phyloP scores from a whole-genome alignment of 2,329 filamentous ascomycete genomes.

The Clarireedia paspali region DNA sequence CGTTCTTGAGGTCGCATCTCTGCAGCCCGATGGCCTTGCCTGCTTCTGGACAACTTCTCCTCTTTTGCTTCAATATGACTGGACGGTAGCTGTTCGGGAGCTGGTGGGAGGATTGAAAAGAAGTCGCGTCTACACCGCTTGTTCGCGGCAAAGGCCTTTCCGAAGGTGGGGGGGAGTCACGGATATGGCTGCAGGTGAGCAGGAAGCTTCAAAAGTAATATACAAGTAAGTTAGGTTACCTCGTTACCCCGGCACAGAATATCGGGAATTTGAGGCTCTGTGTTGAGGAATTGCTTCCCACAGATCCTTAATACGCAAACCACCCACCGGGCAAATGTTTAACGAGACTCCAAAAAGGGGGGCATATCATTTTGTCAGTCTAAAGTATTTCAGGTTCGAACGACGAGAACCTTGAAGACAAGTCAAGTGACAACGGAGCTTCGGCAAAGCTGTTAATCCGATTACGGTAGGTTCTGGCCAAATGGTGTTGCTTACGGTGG shows the following conservation, averaged over 20 bases:
- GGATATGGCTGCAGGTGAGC: background rate
- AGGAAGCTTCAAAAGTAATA: background rate
- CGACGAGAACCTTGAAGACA: background rate
- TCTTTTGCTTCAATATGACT: background rate
- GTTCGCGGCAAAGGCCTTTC: constrained; percentile 1
- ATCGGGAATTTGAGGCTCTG: too few relatives aligned
- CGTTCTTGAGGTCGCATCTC: background rate
- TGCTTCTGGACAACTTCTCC: background rate
- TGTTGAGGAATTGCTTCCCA: too few relatives aligned
- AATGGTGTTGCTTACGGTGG: background rate
- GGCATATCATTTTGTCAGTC: background rate
- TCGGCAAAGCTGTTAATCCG: background rate
- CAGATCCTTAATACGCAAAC: background rate
- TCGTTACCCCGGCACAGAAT: too few relatives aligned
- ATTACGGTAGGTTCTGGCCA: background rate
- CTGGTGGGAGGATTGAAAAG: background rate
- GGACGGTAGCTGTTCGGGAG: background rate
- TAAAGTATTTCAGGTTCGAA: background rate
- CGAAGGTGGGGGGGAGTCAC: background rate
- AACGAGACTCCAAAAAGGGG: constrained; percentile 6
- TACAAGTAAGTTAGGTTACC: background rate
- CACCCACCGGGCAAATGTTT: background rate
- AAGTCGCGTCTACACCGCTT: constrained; percentile 7
- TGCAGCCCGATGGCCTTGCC: background rate
- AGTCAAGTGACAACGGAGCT: background rate